These are phyloP conservation scores for Phaeotremella fagi DNA, from an alignment of 768 basidiomycete genomes.

Conservation along the genomic window DNA sequence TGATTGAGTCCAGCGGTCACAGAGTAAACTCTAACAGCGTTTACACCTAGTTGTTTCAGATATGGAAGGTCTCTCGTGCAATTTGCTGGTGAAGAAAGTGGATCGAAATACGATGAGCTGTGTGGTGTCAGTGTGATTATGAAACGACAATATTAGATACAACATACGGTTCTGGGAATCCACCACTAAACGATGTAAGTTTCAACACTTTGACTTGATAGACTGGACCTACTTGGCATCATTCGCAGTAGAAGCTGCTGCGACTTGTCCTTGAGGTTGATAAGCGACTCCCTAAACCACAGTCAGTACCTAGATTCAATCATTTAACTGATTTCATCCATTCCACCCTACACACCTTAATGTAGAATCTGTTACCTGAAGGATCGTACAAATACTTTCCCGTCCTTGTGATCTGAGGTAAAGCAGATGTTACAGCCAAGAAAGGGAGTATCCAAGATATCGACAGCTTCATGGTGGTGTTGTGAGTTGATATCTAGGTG, in stretches of 20 bases:
- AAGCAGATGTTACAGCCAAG: slow-evolving; percentile 49
- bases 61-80: slow-evolving; percentile 77
- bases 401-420: slow-evolving; percentile 62
- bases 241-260: slow-evolving; percentile 33
- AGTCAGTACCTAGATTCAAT: slow-evolving; percentile 1
- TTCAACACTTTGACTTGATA: not conserved
- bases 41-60: slow-evolving; percentile 70
- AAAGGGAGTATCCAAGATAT: too few species aligned
- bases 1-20: slow-evolving; percentile 79
- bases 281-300: slow-evolving; percentile 39
- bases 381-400: slow-evolving; percentile 78
- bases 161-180: slow-evolving; percentile 52
- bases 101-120: slow-evolving; percentile 67
- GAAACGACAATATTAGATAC: not conserved
- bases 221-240: slow-evolving; percentile 37
- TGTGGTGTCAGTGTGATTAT: not conserved
- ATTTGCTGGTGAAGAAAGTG: slow-evolving; percentile 61
- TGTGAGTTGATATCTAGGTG: too few species aligned
- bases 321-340: slow-evolving; percentile 1
- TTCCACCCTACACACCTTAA: slow-evolving; percentile 58
- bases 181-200: slow-evolving; percentile 24
- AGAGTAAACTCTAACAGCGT: slow-evolving; percentile 78
- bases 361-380: slow-evolving; percentile 73
- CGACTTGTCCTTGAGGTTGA: slow-evolving; percentile 40
- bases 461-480: too few species aligned